phyloP scores from a whole-genome alignment of 106 monocot species.

The Cymbidium sinense region DNA sequence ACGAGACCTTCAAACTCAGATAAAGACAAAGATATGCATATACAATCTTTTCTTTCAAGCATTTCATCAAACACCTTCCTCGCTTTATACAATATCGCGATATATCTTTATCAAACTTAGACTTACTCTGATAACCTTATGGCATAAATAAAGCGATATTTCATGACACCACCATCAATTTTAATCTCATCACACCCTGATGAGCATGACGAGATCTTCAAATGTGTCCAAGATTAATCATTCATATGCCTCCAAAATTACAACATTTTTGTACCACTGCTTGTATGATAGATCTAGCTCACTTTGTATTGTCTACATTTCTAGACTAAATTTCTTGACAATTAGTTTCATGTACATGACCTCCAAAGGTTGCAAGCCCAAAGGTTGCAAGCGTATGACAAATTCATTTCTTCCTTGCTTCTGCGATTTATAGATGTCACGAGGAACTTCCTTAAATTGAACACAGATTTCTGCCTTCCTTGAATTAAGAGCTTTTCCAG shows the following conservation, averaged over 20 bases:
- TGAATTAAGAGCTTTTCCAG: constrained; percentile 92
- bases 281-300: constrained; percentile 93
- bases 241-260: constrained; percentile 93
- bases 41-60: too few species aligned
- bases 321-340: constrained; percentile 89
- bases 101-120: too few species aligned
- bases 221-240: constrained; percentile 92
- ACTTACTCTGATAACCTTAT: too few species aligned
- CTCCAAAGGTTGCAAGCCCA: constrained; percentile 88
- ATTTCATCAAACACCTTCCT: too few species aligned
- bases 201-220: too few species aligned
- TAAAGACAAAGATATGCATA: too few species aligned
- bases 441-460: constrained; percentile 97
- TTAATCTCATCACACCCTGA: too few species aligned
- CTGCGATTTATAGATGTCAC: constrained; percentile 89
- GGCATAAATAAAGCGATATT: too few species aligned
- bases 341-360: constrained; percentile 99
- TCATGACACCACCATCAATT: too few species aligned
- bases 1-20: too few species aligned
- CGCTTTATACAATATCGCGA: too few species aligned
- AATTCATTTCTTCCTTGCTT: constrained; percentile 98
- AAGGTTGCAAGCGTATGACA: constrained; percentile 89
- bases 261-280: constrained; percentile 68
- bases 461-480: too few species aligned
- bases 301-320: constrained; percentile 95